Percentiles rank a stretch among this genome's conserved stretches.
Evolutionary conservation across 345 rosid species (phyloP).

Genomic region (Eucalyptus brandiana): DNA sequence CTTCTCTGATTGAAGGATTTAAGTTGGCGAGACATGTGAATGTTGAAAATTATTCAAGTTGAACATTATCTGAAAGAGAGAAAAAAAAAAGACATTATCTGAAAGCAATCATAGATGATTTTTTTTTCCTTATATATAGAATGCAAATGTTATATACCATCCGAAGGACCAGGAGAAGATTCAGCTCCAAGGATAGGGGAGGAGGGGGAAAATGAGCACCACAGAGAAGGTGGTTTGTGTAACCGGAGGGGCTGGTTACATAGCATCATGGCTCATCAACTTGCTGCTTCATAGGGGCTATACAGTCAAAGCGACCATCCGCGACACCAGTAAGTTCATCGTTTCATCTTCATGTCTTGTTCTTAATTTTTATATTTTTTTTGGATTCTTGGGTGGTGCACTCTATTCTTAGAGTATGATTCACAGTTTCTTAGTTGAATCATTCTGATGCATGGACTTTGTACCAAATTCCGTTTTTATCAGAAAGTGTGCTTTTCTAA

Average conservation of each 20-base stretch:
- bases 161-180: not conserved
- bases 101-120: not conserved
- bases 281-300: slow-evolving; percentile 26
- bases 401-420: not conserved
- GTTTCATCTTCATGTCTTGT: not conserved
- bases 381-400: not conserved
- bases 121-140: not conserved
- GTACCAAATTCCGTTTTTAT: not conserved
- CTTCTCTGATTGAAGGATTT: not conserved
- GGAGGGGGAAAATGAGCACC: not conserved
- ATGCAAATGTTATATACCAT: not conserved
- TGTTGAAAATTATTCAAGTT: not conserved
- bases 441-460: not conserved
- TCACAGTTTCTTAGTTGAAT: not conserved
- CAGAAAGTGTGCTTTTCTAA: not conserved
- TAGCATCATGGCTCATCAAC: slow-evolving; percentile 35
- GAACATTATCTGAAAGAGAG: not conserved
- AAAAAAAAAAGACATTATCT: no score
- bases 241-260: slow-evolving; percentile 31
- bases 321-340: slow-evolving; percentile 6
- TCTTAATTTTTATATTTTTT: no score
- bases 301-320: slow-evolving; percentile 27
- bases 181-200: not conserved
- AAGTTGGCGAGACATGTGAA: not conserved
- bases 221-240: slow-evolving; percentile 12